Percentiles rank a stretch among this genome's conserved stretches.
These are phyloP conservation scores for Litsea cubeba DNA, from an alignment of 164 flowering plant genomes.

Conservation along the genomic window DNA sequence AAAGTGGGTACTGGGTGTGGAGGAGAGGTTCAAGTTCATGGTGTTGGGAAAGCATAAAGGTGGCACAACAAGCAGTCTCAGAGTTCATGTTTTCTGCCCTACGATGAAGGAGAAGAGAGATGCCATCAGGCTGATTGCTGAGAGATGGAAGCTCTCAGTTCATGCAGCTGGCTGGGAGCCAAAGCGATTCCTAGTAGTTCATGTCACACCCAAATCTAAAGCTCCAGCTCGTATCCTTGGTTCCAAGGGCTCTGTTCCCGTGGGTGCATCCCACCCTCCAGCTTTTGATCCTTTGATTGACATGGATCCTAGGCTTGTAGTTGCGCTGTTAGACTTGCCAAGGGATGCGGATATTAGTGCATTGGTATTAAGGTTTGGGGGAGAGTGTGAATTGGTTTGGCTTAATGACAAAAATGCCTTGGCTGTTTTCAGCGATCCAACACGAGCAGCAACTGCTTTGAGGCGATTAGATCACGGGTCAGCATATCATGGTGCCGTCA, in stretches of 20 bases:
- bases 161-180: constrained; percentile 96
- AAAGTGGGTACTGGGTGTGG: constrained; percentile 86
- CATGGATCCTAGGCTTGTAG: constrained; percentile 97
- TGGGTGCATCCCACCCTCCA: constrained; percentile 38
- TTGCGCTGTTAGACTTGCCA: constrained; percentile 82
- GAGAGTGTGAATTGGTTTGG: constrained; percentile 97
- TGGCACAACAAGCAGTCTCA: constrained; percentile 31
- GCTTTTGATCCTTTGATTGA: constrained; percentile 75
- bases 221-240: constrained; percentile 73
- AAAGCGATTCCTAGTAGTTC: constrained; percentile 68
- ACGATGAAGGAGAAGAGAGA: constrained; percentile 87
- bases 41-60: constrained; percentile 74
- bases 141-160: constrained; percentile 88
- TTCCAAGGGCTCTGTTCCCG: constrained; percentile 37
- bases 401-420: constrained; percentile 91
- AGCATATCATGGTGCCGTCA: constrained; percentile 68
- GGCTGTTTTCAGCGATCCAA: constrained; percentile 84
- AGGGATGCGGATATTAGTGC: constrained; percentile 91
- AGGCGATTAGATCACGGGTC: constrained; percentile 96
- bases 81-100: constrained; percentile 83
- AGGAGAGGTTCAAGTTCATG: constrained; percentile 82
- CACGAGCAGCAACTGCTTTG: constrained; percentile 93
- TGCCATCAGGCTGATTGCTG: constrained; percentile 81
- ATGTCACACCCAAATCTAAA: constrained; percentile 82
- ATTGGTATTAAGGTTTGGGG: constrained; percentile 89